Evolutionary conservation across 1,139 yeast species (phyloP), one percentile per base, ranked within the genome.

Genomic region (Taphrina confusa): DNA sequence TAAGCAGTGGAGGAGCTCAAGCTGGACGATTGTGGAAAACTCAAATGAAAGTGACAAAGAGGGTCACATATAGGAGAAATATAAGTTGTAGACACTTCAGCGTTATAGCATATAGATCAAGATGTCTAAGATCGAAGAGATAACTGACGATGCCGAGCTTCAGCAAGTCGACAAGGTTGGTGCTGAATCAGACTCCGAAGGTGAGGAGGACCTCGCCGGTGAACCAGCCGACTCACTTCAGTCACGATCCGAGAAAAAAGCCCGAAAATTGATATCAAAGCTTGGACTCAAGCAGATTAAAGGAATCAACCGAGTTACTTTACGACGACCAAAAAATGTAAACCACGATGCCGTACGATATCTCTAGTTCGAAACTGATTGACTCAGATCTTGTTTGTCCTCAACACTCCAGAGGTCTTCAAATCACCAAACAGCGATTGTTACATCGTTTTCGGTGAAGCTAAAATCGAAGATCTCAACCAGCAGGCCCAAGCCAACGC

Each of bases 401-500:
- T 92, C 78, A 95, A 88, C 76, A 76, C 78, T 68, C 98, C 98
- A 75, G 97, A 91, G 70, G 98, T 92, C 65, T 92, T 81, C 95
- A 88, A 82, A 78, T 85, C 96, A 67, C 77, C 78, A 57, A 81
- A 86, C 70, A 94, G 96, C 72, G 96, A 97, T 74, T 85, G 95
- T 70, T 92, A 87, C 80, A 85, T 92, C 71, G 97, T 92, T 68
- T 91, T 92, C 71, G 98, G 98, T 78, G 97, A 91, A 79, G 95
- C 96, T 74, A 88, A 89, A 83, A 87, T 88, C 69, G 96, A 90
- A 75, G 95, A 89, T 79, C 78, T 87, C 77, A 84, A 84, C 79
- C 83, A 86, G 78, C 78, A 79, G 69, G 85, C 85, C 66, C 76
- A 73, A 66, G 65, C 67, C 50, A 62, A 64, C 31, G 62, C 67